phyloP scores from a whole-genome alignment of 2,329 filamentous ascomycete genomes.

The Curvularia hawaiiensis region DNA sequence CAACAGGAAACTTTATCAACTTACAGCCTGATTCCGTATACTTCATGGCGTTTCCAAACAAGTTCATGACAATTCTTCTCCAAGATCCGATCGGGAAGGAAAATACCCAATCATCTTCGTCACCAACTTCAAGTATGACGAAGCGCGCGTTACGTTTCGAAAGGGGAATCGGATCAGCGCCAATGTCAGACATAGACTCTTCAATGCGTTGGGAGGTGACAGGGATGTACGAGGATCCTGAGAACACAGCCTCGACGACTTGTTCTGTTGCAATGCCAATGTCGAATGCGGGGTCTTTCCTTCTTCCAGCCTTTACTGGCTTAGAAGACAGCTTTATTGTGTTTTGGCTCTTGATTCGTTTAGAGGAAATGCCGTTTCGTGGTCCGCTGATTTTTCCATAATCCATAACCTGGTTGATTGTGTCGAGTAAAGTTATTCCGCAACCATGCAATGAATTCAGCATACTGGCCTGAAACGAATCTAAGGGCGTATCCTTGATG shows the following conservation, averaged over 20 bases:
- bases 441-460: conserved; percentile 52
- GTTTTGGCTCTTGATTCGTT: conserved; percentile 33
- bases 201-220: conserved; percentile 18
- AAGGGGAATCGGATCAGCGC: conserved; percentile 1
- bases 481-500: conserved; percentile 50
- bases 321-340: conserved; percentile 39
- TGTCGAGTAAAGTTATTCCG: conserved; percentile 57
- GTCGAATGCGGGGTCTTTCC: conserved; percentile 27
- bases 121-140: conserved; percentile 34
- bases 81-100: conserved; percentile 46
- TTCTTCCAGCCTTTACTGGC: conserved; percentile 32
- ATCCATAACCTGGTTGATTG: conserved; percentile 43
- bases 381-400: conserved; percentile 35
- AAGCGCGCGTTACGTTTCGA: conserved; percentile 28
- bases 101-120: conserved; percentile 49
- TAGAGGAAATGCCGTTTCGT: conserved; percentile 47
- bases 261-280: conserved; percentile 28
- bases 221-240: conserved; percentile 42
- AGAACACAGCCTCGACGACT: conserved; percentile 34
- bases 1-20: neutral
- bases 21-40: conserved; percentile 38
- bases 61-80: conserved; percentile 46
- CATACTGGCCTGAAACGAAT: conserved; percentile 52
- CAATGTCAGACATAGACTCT: conserved; percentile 7
- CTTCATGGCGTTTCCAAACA: conserved; percentile 47